These are phyloP conservation scores for Mollisia scopiformis DNA, from an alignment of 2,329 filamentous ascomycete species.

Conservation along the genomic window DNA sequence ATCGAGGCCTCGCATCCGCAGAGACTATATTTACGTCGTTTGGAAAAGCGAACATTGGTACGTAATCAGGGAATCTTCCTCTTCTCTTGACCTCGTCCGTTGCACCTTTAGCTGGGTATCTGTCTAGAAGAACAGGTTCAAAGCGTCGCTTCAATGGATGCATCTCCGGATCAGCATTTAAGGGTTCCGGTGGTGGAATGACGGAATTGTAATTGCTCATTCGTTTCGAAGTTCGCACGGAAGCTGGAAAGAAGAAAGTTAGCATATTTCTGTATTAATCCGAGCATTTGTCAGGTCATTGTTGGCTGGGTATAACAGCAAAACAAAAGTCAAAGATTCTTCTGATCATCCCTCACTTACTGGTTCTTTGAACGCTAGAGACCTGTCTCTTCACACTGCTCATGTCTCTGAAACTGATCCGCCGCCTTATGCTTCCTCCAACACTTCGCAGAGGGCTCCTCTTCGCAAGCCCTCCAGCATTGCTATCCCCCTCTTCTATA, in stretches of 20 bases:
- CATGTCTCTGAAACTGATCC: conserved; percentile 93
- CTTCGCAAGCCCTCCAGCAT: conserved; percentile 36
- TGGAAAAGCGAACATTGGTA: conserved; percentile 98
- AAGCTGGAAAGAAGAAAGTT: conserved; percentile 49
- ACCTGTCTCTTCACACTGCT: conserved; percentile 90
- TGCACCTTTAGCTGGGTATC: conserved; percentile 85
- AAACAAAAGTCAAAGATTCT: neutral
- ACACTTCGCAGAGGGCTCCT: conserved; percentile 50
- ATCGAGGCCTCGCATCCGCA: conserved; percentile 87
- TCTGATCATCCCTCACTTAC: conserved; percentile 53
- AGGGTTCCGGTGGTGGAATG: conserved; percentile 88
- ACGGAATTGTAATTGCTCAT: conserved; percentile 98
- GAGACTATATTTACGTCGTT: conserved; percentile 98
- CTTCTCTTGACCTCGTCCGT: conserved; percentile 79
- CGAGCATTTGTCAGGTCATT: neutral
- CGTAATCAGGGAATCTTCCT: conserved; percentile 92
- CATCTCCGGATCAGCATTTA: conserved; percentile 89
- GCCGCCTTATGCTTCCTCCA: conserved; percentile 86
- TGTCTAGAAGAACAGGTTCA: conserved; percentile 92
- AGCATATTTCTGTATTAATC: too few relatives aligned
- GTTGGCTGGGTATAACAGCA: neutral
- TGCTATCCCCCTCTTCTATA: conserved; percentile 64
- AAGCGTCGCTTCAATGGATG: conserved; percentile 93
- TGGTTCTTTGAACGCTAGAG: conserved; percentile 67
- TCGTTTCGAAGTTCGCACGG: conserved; percentile 80